Conservation (phyloP, 2,329 filamentous ascomycete genomes). For the Fusarium sp. region DNA sequence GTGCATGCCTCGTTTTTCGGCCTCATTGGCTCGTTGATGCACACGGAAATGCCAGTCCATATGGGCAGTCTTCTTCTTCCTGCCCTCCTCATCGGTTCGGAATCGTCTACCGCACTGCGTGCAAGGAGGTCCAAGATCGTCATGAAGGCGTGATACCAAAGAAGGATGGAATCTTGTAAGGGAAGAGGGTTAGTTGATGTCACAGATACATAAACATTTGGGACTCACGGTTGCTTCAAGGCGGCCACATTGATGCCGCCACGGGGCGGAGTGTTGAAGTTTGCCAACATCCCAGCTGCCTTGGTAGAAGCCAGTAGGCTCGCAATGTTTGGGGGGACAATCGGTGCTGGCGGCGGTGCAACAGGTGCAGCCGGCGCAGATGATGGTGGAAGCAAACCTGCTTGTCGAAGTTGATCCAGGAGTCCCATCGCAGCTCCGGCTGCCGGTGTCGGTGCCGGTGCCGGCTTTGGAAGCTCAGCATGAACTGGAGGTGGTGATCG, state of each 20-base stretch:
- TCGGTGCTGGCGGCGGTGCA: constrained; percentile 42
- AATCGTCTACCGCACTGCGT: constrained; percentile 92
- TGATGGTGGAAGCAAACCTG: constrained; percentile 65
- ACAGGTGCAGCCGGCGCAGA: constrained; percentile 47
- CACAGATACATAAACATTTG: too few relatives aligned
- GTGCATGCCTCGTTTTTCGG: constrained; percentile 84
- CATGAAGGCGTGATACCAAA: constrained; percentile 77
- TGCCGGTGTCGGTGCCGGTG: constrained; percentile 42
- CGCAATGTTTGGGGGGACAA: constrained; percentile 49
- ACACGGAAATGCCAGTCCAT: constrained; percentile 99
- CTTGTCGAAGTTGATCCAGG: constrained; percentile 71
- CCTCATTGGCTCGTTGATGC: constrained; percentile 86
- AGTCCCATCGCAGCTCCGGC: constrained; percentile 63
- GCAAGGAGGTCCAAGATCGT: constrained; percentile 84
- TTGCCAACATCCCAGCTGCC: constrained; percentile 32
- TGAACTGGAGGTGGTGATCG: constrained; percentile 59
- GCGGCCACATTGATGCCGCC: constrained; percentile 70
- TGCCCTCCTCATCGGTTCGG: constrained; percentile 75
- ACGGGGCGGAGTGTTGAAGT: constrained; percentile 54
- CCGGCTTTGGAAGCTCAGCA: constrained; percentile 48
- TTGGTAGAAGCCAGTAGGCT: constrained; percentile 49
- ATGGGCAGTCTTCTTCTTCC: constrained; percentile 85
- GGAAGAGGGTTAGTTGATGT: constrained; percentile 20
- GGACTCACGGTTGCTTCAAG: constrained; percentile 72
- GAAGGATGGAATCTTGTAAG: constrained; percentile 71